These are phyloP conservation scores for Fusarium liriodendri DNA, from an alignment of 2,329 filamentous ascomycete species.

Conservation along the genomic window DNA sequence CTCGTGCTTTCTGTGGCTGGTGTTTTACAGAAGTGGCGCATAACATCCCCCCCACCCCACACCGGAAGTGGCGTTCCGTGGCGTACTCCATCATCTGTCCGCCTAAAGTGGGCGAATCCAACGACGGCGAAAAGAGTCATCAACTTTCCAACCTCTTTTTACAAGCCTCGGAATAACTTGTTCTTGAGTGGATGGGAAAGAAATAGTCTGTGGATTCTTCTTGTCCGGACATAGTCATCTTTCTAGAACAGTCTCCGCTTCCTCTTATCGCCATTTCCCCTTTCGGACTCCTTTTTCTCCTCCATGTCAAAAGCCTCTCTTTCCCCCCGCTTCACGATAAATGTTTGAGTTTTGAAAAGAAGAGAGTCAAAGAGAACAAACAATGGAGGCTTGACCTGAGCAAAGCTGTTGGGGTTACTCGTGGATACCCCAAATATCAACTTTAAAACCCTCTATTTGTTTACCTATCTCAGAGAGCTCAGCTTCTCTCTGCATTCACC, in stretches of 20 bases:
- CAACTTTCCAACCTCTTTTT: not conserved
- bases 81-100: constrained; percentile 20
- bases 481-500: not conserved
- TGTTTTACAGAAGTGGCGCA: not conserved
- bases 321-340: constrained; percentile 2
- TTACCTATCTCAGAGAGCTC: constrained; percentile 13
- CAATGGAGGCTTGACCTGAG: constrained; percentile 27
- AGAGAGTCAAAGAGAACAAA: constrained; percentile 9
- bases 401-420: constrained; percentile 3
- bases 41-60: not conserved
- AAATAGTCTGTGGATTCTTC: not conserved
- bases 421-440: constrained; percentile 7
- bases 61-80: not conserved
- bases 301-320: not conserved
- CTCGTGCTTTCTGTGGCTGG: constrained; percentile 17
- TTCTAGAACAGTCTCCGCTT: not conserved
- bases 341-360: constrained; percentile 30
- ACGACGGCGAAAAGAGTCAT: constrained; percentile 37
- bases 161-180: no score
- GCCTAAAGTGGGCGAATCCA: constrained; percentile 20
- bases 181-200: not conserved
- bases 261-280: not conserved
- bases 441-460: constrained; percentile 15
- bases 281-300: not conserved
- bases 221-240: not conserved